Base-by-base conservation (phyloP, 2,329 filamentous ascomycete species). In the Chaetomium sp. region DNA sequence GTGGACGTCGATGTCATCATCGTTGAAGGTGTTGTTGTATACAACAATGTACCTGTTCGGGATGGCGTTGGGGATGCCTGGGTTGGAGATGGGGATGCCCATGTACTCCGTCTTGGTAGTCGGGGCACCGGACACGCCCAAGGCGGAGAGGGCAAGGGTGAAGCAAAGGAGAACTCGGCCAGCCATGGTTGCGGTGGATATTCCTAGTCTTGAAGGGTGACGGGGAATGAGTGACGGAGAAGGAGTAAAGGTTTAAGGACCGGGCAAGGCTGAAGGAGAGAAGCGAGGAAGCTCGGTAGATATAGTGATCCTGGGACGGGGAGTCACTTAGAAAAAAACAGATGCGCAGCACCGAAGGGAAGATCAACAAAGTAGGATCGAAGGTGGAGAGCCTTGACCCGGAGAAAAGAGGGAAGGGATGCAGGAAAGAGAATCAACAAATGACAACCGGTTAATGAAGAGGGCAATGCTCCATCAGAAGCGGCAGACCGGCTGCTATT, bases 21-120 rank as follows among this genome's bases (percentile, higher is more conserved):
- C 76, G 67, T 76, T 78, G 69, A 80, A 81, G 62, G 80, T 82
- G 68, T 78, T 79, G 74, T 88, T 85, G 79, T 87, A 89, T 64
- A 89, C 85, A 62, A 89, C 85, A 67, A 90, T 88, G 75, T 87
- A 90, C 57, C 80, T 78, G 76, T 85, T 82, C 42, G 83, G 76
- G 56, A 88, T 81, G 65, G 83, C 75, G 70, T 85, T 77, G 10
- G 69, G 69, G 62, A 80, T 80, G 35, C 80, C 74, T 2, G 79
- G 73, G 72, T 87, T 88, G 70, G 76, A 75, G 70, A 87, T 75
- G 69, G 82, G 80, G 16, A 83, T 72, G 45, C 78, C 78, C 35
- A 82, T 67, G 62, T 75, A 75, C 55, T 71, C 69, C 8, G 55
- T 53, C 65, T 72, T 72, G 58, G 70, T 67, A 65, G 65, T 25